phyloP scores from a whole-genome alignment of 768 basidiomycete species.

The Mycena albidolilacea region DNA sequence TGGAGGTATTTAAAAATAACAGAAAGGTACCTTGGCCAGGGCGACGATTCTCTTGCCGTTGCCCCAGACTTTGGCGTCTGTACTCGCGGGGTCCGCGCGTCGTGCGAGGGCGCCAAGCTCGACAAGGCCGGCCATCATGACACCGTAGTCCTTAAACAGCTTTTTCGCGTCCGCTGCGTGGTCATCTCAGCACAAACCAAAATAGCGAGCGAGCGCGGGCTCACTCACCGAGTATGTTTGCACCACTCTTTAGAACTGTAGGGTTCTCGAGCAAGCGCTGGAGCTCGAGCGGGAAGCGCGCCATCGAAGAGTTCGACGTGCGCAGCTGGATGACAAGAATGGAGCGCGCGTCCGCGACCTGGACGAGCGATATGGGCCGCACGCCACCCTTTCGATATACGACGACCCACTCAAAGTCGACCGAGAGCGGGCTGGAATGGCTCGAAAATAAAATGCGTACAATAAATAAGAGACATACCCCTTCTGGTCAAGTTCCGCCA shows the following conservation, averaged over 20 bases:
- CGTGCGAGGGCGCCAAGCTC: constrained; percentile 53
- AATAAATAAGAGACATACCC: constrained; percentile 18
- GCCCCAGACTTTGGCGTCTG: constrained; percentile 29
- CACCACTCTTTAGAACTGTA: constrained; percentile 33
- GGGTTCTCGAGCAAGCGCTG: constrained; percentile 35
- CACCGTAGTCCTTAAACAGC: constrained; percentile 55
- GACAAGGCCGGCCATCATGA: constrained; percentile 51
- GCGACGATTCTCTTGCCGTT: constrained; percentile 46
- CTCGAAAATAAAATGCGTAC: too few species aligned
- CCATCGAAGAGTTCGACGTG: constrained; percentile 10
- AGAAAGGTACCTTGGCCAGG: constrained; percentile 49
- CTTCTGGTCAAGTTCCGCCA: constrained; percentile 20
- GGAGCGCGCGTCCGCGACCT: constrained; percentile 33
- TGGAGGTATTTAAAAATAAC: neutral
- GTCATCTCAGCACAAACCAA: neutral
- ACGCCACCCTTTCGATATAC: constrained; percentile 13
- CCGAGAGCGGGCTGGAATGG: constrained; percentile 21
- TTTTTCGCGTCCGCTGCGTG: constrained; percentile 55
- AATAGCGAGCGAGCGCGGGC: neutral
- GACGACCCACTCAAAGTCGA: constrained; percentile 39
- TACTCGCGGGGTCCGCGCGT: constrained; percentile 45
- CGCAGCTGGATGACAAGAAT: constrained; percentile 33
- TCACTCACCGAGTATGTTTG: constrained; percentile 37
- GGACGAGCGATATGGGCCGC: constrained; percentile 35
- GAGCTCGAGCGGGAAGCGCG: constrained; percentile 23